Evolutionary conservation across 1,139 yeast species (phyloP).

Genomic region (Protomyces inouyei): DNA sequence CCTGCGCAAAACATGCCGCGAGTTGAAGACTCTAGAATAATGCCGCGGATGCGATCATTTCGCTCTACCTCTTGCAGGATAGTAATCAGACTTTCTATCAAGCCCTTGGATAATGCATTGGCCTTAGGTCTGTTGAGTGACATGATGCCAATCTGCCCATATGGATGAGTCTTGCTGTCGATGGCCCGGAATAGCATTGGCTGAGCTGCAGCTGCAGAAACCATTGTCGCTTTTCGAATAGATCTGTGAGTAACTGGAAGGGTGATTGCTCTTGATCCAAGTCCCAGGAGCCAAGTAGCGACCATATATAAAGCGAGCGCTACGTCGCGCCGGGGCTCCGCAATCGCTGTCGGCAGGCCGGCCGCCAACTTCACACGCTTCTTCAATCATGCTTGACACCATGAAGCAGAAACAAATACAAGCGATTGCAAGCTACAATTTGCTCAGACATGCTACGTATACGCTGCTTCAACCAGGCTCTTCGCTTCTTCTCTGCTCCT

Average conservation of each 20-base stretch:
- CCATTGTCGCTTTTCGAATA: background rate
- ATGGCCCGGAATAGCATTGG: background rate
- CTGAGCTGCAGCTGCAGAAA: background rate
- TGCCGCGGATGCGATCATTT: constrained; percentile 7
- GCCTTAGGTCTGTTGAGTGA: constrained; percentile 14
- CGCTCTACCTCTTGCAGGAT: background rate
- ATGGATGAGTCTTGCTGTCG: constrained; percentile 8
- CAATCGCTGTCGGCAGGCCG: no score
- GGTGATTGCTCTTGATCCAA: no score
- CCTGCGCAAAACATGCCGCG: constrained; percentile 24
- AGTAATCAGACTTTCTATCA: background rate
- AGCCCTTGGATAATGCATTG: constrained; percentile 9
- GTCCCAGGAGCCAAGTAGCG: no score
- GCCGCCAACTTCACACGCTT: no score
- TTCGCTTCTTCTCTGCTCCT: background rate
- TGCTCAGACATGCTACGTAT: background rate
- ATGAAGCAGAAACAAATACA: no score
- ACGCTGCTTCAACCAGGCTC: background rate
- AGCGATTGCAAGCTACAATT: no score
- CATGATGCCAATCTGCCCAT: constrained; percentile 12
- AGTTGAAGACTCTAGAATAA: background rate
- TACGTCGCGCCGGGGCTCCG: no score
- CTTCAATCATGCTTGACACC: no score
- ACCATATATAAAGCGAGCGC: no score
- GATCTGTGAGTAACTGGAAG: background rate